Base-by-base conservation (phyloP, 495 filamentous ascomycete genomes). In the Aspergillus diversus region DNA sequence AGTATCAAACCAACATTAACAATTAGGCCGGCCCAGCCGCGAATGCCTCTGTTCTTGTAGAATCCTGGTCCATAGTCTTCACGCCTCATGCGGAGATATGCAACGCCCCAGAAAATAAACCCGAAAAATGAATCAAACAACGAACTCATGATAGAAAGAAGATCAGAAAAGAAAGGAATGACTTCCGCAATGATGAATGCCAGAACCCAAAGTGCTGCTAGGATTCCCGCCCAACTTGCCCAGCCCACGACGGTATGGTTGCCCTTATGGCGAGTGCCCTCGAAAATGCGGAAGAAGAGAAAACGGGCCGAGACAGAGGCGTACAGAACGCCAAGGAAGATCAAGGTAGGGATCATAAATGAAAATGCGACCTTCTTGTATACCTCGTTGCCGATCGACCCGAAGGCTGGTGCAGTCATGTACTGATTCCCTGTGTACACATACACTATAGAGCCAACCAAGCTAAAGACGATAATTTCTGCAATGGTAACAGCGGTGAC, bases 91-190 rank as follows among this genome's bases (percentile, higher is more conserved):
- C 90, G 86, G 63, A 95, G 81, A 71, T 95, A 96, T 1, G 92
- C 92, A 5, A 91, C 84, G 33, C 92, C 92, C 92, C 92, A 96
- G 82, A 95, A 96, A 68, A 96, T 94, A 77, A 94, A 96, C 16
- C 92, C 92, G 63, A 96, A 96, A 79, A 95, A 96, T 31, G 89
- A 92, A 73, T 96, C 92, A 67, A 96, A 96, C 13, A 96, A 84
- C 16, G 91, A 90, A 65, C 90, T 93, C 91, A 96, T 93, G 56
- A 96, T 83, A 7, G 88, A 89, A 9, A 94, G 80, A 39, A 96
- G 80, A 55, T 91, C 90, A 32, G 88, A 88, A 79, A 96, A 96
- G 84, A 96, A 96, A 0, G 92, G 92, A 66, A 96, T 95, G 51
- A 93, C 90, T 66, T 95, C 90, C 3, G 92, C 90, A 63, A 95